Evolutionary conservation across 805 yeast species (phyloP).

Genomic region (Lachancea kluyveri): DNA sequence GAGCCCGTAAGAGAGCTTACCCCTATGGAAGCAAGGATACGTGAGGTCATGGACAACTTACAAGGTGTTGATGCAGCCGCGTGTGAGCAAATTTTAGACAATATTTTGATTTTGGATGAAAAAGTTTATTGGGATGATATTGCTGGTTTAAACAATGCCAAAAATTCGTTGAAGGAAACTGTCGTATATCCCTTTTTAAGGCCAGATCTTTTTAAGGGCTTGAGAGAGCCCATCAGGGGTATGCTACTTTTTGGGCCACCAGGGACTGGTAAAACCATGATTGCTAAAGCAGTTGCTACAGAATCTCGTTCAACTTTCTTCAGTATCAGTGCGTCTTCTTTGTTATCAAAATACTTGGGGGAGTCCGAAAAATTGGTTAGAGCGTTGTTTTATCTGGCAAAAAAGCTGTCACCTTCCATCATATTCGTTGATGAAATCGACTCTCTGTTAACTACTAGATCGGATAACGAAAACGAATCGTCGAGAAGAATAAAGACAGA

Average conservation of each 20-base stretch:
- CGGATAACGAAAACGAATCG: constrained; percentile 68
- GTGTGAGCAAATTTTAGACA: constrained; percentile 79
- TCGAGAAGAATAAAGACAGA: constrained; percentile 88
- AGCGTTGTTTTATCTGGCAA: constrained; percentile 80
- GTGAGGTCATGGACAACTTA: constrained; percentile 26
- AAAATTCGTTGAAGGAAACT: constrained; percentile 82
- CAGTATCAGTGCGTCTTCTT: constrained; percentile 82
- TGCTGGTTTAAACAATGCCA: constrained; percentile 88
- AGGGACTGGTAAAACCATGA: constrained; percentile 98
- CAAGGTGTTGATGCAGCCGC: constrained; percentile 73
- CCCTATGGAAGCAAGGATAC: constrained; percentile 7
- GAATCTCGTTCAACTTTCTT: constrained; percentile 92
- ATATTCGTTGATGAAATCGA: constrained; percentile 96
- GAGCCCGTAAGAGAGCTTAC: constrained; percentile 4
- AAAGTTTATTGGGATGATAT: constrained; percentile 93
- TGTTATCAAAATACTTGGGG: constrained; percentile 83
- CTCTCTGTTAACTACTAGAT: constrained; percentile 74
- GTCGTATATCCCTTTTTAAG: constrained; percentile 93
- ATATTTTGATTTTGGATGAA: constrained; percentile 84
- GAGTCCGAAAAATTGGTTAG: constrained; percentile 91
- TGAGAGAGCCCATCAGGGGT: constrained; percentile 94
- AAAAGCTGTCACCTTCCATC: constrained; percentile 82
- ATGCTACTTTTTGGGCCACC: constrained; percentile 97
- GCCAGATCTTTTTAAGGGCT: constrained; percentile 86
- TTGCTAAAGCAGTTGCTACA: constrained; percentile 93